These are phyloP conservation scores for Salinomyces thailandicus DNA, from an alignment of 2,329 filamentous ascomycete genomes.

Conservation along the genomic window DNA sequence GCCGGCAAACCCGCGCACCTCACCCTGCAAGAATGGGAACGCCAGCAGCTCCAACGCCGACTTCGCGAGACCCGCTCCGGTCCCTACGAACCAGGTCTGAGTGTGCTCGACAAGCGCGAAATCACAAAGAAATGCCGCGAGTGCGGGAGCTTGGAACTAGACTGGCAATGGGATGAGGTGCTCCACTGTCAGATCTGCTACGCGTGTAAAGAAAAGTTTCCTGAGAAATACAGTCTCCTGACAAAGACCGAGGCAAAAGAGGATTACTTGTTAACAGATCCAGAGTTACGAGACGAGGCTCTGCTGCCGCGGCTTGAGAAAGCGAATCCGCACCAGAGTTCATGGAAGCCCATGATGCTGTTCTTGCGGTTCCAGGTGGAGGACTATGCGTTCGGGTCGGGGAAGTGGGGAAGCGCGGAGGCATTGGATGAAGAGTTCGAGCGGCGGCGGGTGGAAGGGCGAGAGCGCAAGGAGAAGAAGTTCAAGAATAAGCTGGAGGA, in stretches of 20 bases:
- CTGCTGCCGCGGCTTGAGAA: conserved; percentile 77
- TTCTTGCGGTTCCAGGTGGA: conserved; percentile 91
- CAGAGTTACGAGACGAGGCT: conserved; percentile 80
- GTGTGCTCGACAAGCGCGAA: conserved; percentile 49
- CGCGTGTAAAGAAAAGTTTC: conserved; percentile 75
- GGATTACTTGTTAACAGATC: conserved; percentile 90
- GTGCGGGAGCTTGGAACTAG: conserved; percentile 75
- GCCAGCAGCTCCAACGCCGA: conserved; percentile 62
- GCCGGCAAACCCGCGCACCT: conserved; percentile 65
- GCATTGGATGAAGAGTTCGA: conserved; percentile 83
- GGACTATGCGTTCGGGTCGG: conserved; percentile 70
- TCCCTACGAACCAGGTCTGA: conserved; percentile 82
- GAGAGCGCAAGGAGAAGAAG: conserved; percentile 77
- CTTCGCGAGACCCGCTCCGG: conserved; percentile 65
- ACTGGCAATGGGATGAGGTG: conserved; percentile 87
- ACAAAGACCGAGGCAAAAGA: conserved; percentile 95
- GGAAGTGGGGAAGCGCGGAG: conserved; percentile 84
- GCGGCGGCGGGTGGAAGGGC: conserved; percentile 66
- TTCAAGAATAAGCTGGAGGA: conserved; percentile 84
- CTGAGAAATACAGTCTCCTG: conserved; percentile 87
- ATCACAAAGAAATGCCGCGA: conserved; percentile 65
- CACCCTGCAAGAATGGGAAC: conserved; percentile 86
- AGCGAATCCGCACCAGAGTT: conserved; percentile 89
- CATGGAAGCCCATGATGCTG: conserved; percentile 98
- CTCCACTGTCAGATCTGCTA: conserved; percentile 68